Percentiles rank a stretch among this genome's conserved stretches.
phyloP scores from a whole-genome alignment of 805 yeast species.

The Metschnikowia vanudenii region DNA sequence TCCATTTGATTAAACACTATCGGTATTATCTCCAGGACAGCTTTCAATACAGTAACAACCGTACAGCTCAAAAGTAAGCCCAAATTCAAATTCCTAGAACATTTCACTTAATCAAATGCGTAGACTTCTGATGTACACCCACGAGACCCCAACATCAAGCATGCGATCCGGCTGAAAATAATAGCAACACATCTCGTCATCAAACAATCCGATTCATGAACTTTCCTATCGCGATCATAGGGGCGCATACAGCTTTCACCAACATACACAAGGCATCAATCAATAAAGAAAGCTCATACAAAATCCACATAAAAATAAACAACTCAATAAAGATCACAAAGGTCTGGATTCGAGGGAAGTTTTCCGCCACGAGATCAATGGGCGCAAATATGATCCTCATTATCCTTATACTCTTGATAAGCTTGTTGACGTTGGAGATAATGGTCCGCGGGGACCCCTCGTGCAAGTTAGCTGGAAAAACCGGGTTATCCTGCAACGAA shows the following conservation, averaged over 20 bases:
- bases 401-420: slow-evolving; percentile 35
- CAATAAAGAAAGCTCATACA: slow-evolving; percentile 41
- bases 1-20: too few species aligned
- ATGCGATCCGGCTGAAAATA: too few species aligned
- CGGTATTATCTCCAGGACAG: too few species aligned
- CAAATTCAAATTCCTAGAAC: too few species aligned
- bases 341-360: slow-evolving; percentile 39
- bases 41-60: too few species aligned
- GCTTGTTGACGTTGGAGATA: slow-evolving; percentile 27
- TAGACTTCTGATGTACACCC: not conserved
- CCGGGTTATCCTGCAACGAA: too few species aligned
- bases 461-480: not conserved
- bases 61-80: too few species aligned
- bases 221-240: slow-evolving; percentile 45
- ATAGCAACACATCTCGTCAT: too few species aligned
- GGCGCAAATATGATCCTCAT: slow-evolving; percentile 41
- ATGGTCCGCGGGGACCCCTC: slow-evolving; percentile 11
- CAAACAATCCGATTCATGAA: slow-evolving; percentile 43
- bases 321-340: slow-evolving; percentile 40
- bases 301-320: slow-evolving; percentile 39
- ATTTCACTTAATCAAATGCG: too few species aligned
- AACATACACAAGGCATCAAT: slow-evolving; percentile 46
- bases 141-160: too few species aligned
- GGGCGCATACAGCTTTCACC: slow-evolving; percentile 45
- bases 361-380: slow-evolving; percentile 37